Evolutionary conservation across 176 grass and related monocot genomes (phyloP).

Genomic region (Metroxylon sagu): DNA sequence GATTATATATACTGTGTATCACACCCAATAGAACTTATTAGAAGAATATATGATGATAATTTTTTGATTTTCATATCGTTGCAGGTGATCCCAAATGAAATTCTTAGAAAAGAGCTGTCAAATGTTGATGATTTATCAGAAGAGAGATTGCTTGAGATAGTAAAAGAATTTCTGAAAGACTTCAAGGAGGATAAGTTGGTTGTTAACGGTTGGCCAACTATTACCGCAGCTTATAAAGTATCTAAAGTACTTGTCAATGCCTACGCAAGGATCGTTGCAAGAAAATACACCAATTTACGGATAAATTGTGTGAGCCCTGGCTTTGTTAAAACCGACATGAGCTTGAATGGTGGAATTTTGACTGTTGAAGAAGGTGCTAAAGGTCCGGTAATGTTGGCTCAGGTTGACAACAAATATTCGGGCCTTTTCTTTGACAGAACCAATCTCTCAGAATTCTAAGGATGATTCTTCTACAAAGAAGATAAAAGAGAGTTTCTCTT

Average conservation of each 20-base stretch:
- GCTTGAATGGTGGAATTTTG: slow-evolving; percentile 17
- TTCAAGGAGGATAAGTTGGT: slow-evolving; percentile 20
- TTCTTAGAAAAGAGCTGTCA: slow-evolving; percentile 29
- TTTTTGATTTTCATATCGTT: not conserved
- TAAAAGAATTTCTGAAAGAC: slow-evolving; percentile 25
- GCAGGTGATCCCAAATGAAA: slow-evolving; percentile 28
- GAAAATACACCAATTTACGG: slow-evolving; percentile 21
- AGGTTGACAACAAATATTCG: slow-evolving; percentile 20
- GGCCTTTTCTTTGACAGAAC: slow-evolving; percentile 34
- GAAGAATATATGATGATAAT: too few relatives aligned
- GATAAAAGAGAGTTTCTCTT: too few relatives aligned
- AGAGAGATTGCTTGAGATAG: slow-evolving; percentile 30
- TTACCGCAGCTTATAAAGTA: slow-evolving; percentile 30
- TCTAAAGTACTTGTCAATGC: slow-evolving; percentile 32
- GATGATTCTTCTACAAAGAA: too few relatives aligned
- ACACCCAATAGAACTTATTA: too few relatives aligned
- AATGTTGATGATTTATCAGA: slow-evolving; percentile 26
- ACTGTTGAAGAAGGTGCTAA: slow-evolving; percentile 40
- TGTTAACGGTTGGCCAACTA: slow-evolving; percentile 25
- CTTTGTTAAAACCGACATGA: slow-evolving; percentile 45
- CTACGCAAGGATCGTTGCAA: slow-evolving; percentile 43
- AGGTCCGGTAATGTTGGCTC: slow-evolving; percentile 26
- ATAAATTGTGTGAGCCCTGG: slow-evolving; percentile 42
- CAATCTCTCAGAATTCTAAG: slow-evolving; percentile 18
- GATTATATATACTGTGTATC: too few relatives aligned